Evolutionary conservation across 164 flowering plant genomes (phyloP).

Genomic region (Kingdonia uniflora): DNA sequence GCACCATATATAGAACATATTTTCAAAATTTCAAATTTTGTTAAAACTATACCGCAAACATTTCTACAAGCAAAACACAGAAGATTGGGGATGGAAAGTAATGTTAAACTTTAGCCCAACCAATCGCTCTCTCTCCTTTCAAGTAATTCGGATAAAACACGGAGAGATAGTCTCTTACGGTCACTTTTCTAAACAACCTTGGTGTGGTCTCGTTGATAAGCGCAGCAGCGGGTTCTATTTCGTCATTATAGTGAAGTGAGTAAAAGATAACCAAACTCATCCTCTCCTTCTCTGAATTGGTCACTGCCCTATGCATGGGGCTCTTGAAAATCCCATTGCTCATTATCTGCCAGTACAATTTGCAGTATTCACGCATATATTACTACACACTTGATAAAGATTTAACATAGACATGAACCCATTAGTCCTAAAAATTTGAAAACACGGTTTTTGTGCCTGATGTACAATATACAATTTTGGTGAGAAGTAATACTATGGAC

Average conservation of each 20-base stretch:
- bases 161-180: constrained; percentile 8
- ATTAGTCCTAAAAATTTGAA: too few species aligned
- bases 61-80: too few species aligned
- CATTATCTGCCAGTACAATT: constrained; percentile 33
- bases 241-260: constrained; percentile 21
- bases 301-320: constrained; percentile 43
- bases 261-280: constrained; percentile 34
- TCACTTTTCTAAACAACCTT: constrained; percentile 29
- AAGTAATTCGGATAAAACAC: background rate
- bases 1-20: too few species aligned
- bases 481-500: too few species aligned
- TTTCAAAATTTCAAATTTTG: too few species aligned
- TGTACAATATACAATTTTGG: too few species aligned
- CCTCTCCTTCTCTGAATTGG: constrained; percentile 29
- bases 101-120: constrained; percentile 8
- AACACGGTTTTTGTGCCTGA: too few species aligned
- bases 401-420: too few species aligned
- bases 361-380: background rate
- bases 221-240: constrained; percentile 30
- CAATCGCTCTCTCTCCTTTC: constrained; percentile 9
- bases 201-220: constrained; percentile 28
- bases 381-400: background rate
- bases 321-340: constrained; percentile 52
- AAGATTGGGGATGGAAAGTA: too few species aligned
- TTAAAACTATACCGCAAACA: too few species aligned